phyloP scores from a whole-genome alignment of 345 rosid genomes.

The Eucalyptus fibrosa region DNA sequence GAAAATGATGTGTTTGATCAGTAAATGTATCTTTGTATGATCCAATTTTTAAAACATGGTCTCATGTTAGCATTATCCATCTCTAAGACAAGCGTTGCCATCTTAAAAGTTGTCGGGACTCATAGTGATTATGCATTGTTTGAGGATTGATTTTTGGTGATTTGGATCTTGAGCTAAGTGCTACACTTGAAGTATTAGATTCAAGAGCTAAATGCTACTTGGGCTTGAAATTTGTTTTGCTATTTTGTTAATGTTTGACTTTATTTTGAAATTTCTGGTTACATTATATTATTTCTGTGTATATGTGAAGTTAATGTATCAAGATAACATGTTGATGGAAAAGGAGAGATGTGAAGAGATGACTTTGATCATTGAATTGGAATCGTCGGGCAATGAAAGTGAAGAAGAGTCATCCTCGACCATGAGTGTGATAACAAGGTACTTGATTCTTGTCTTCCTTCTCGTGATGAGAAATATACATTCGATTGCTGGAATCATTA shows the following conservation, averaged over 20 bases:
- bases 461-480: not conserved
- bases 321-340: too few relatives aligned
- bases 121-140: not conserved
- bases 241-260: too few relatives aligned
- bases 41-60: not conserved
- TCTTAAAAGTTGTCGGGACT: not conserved
- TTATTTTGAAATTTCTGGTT: too few relatives aligned
- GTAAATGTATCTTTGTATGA: not conserved
- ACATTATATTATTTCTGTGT: too few relatives aligned
- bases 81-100: not conserved
- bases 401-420: not conserved
- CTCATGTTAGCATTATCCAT: not conserved
- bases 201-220: too few relatives aligned
- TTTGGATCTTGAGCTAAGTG: too few relatives aligned
- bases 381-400: not conserved
- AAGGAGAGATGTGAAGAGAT: too few relatives aligned
- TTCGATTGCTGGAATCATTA: too few relatives aligned
- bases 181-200: too few relatives aligned
- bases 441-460: not conserved
- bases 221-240: too few relatives aligned
- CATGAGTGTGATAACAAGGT: not conserved
- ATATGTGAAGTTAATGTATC: too few relatives aligned
- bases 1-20: not conserved
- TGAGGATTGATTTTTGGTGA: too few relatives aligned
- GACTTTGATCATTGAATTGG: not conserved